These are phyloP conservation scores for Pyrenochaeta sp. DNA, from an alignment of 2,329 filamentous ascomycete species.

Conservation along the genomic window DNA sequence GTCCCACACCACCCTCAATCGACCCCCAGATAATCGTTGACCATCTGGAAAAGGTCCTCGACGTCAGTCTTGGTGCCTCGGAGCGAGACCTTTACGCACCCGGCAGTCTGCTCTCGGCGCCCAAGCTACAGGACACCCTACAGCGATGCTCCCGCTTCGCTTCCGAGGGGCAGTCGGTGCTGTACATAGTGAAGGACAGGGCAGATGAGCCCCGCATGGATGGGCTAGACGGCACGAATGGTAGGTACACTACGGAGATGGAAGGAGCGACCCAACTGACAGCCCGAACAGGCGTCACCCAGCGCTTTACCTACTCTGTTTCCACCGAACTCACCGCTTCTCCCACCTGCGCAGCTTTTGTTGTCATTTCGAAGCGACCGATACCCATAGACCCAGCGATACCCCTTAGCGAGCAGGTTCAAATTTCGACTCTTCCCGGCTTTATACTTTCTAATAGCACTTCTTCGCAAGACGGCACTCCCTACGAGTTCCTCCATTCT, in stretches of 20 bases:
- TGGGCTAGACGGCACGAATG: conserved; percentile 41
- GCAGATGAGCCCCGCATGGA: conserved; percentile 55
- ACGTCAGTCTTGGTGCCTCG: conserved; percentile 59
- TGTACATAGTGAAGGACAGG: conserved; percentile 91
- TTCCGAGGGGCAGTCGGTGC: conserved; percentile 81
- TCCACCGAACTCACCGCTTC: conserved; percentile 83
- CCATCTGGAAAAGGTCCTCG: conserved; percentile 58
- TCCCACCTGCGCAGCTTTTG: conserved; percentile 81
- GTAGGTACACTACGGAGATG: conserved; percentile 27
- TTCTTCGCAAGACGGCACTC: conserved; percentile 78
- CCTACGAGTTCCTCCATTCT: conserved; percentile 91
- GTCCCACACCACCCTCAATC: conserved; percentile 51
- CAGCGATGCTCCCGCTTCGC: conserved; percentile 90
- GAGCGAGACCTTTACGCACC: conserved; percentile 80
- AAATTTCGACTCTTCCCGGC: conserved; percentile 90
- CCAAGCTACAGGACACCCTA: conserved; percentile 78
- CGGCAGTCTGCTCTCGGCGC: conserved; percentile 82
- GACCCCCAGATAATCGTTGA: conserved; percentile 59
- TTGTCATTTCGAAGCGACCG: conserved; percentile 89
- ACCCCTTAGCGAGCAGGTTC: conserved; percentile 86
- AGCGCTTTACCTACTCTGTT: conserved; percentile 76
- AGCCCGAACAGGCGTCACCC: conserved; percentile 53
- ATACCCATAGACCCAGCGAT: conserved; percentile 84
- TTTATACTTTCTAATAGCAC: conserved; percentile 73
- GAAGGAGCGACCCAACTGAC: conserved; percentile 28